Base-by-base conservation (phyloP, 345 rosid genomes). In the Cardamine chenopodiifolia region DNA sequence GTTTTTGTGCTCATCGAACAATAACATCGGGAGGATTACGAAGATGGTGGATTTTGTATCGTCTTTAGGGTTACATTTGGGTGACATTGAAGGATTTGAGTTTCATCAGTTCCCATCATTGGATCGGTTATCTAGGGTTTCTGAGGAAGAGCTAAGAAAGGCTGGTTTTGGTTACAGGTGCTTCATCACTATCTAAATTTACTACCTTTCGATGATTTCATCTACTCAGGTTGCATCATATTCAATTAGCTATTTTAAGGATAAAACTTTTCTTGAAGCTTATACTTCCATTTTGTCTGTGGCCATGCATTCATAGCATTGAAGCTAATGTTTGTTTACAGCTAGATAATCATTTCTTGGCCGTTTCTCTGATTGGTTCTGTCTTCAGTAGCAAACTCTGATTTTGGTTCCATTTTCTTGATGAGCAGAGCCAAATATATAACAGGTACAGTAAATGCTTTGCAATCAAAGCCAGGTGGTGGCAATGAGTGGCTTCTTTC, bases 81-180 rank as follows among this genome's bases (percentile, higher is more conserved):
- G 93, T 56, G 62, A 66, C 9, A 81, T 92, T 67, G 91, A 81
- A 15, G 99, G 87, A 45, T 79, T 87, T 60, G 85, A 82, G 73
- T 95, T 95, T 76, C 86, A 87, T 65, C 85, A 88, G 81, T 95
- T 95, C 66, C 99, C 99, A 7, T 83, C 93, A 13, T 70, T 92
- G 86, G 90, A 91, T 19, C 73, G 78, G 35, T 83, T 91, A 47
- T 81, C 90, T 31, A 44, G 19, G 76, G 86, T 93, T 34, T 83
- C 97, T 1, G 97, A 93, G 79, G 56, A 62, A 40, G 90, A 89
- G 82, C 80, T 91, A 62, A 72, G 97, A 68, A 82, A 81, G 8
- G 88, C 94, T 75, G 98, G 98, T 62, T 93, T 93, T 75, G 96
- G 97, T 61, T 93, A 91, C 82, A 91, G 98, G 97, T 87, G 57